Percentiles rank a stretch among this genome's conserved stretches.
Evolutionary conservation across 177 flowering plant species (phyloP).

Genomic region (Vitis hybrid): DNA sequence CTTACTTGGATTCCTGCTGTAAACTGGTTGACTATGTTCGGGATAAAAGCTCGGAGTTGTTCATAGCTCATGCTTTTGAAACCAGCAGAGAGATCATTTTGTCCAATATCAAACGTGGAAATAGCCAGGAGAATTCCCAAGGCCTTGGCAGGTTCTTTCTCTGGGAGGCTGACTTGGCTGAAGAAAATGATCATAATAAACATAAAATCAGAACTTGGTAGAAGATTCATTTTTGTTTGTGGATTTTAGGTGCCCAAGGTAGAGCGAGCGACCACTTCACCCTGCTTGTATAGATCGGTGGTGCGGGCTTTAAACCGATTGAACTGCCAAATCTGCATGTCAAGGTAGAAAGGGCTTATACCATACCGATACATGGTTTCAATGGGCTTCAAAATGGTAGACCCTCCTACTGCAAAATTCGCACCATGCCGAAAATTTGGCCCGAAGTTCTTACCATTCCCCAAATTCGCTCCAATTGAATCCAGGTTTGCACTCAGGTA

Average conservation of each 20-base stretch:
- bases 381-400: slow-evolving; percentile 24
- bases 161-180: slow-evolving; percentile 34
- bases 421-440: slow-evolving; percentile 26
- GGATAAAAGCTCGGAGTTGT: slow-evolving; percentile 43
- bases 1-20: slow-evolving; percentile 56
- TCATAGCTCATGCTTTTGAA: slow-evolving; percentile 29
- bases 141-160: slow-evolving; percentile 46
- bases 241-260: background rate
- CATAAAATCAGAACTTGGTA: background rate
- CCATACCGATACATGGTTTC: slow-evolving; percentile 13
- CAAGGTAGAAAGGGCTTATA: slow-evolving; percentile 32
- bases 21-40: slow-evolving; percentile 52
- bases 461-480: slow-evolving; percentile 31
- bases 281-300: slow-evolving; percentile 18
- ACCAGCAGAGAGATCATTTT: slow-evolving; percentile 60
- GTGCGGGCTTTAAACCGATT: slow-evolving; percentile 24
- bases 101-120: slow-evolving; percentile 73
- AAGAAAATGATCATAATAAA: background rate
- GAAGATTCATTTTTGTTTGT: background rate
- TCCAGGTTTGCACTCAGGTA: slow-evolving; percentile 32
- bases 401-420: slow-evolving; percentile 37
- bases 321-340: slow-evolving; percentile 29
- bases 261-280: background rate
- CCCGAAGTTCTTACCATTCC: too few species aligned
- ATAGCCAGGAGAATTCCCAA: slow-evolving; percentile 58